phyloP scores from a whole-genome alignment of 441 rosid species.

The Adansonia rubrostipa region DNA sequence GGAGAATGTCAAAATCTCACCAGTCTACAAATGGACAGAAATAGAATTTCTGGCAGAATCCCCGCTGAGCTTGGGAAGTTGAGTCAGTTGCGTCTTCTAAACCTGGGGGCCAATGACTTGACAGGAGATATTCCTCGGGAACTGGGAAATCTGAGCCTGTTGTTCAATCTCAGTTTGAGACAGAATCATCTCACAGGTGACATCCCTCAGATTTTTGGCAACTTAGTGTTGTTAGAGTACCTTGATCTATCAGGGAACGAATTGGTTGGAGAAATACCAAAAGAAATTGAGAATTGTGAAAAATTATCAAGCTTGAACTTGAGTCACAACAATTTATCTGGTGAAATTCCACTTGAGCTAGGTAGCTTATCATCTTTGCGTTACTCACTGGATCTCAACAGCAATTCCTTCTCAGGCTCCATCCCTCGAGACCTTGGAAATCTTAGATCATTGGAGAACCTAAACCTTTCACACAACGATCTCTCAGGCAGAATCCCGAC shows the following conservation, averaged over 20 bases:
- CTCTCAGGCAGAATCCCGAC: constrained; percentile 60
- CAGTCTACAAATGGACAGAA: constrained; percentile 53
- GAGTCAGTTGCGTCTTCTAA: constrained; percentile 40
- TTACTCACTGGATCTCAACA: constrained; percentile 60
- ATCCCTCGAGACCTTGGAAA: constrained; percentile 53
- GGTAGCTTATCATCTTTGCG: constrained; percentile 47
- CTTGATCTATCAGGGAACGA: constrained; percentile 62
- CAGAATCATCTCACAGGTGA: constrained; percentile 51
- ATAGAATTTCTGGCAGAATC: constrained; percentile 55
- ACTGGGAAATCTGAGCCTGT: constrained; percentile 46
- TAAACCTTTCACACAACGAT: constrained; percentile 59
- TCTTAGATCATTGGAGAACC: constrained; percentile 47
- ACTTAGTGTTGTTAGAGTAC: constrained; percentile 33
- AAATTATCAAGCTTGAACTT: constrained; percentile 49
- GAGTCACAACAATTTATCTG: constrained; percentile 58
- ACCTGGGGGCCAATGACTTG: constrained; percentile 50
- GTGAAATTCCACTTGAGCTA: constrained; percentile 48
- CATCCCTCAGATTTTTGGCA: constrained; percentile 46
- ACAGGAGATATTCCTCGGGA: constrained; percentile 54
- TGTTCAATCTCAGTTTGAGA: constrained; percentile 56
- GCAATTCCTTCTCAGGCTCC: constrained; percentile 57
- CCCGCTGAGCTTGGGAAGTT: constrained; percentile 59
- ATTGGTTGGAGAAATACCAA: constrained; percentile 45
- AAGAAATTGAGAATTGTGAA: constrained; percentile 42
- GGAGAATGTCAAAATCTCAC: constrained; percentile 62